Conservation (phyloP, 148 eudicot genomes). For the Cornus kousa region DNA sequence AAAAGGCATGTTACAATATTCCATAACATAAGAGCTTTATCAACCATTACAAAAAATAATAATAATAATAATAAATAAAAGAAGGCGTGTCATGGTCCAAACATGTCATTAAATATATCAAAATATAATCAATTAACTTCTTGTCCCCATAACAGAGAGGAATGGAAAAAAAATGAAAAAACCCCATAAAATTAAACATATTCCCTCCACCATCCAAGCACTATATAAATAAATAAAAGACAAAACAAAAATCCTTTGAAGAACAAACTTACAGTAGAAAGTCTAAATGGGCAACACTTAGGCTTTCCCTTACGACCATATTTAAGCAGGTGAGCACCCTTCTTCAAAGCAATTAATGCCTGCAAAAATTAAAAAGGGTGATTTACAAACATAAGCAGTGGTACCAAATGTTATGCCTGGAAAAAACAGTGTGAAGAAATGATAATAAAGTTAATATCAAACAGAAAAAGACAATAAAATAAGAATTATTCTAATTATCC, state of each 20-base stretch:
- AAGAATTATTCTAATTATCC: background rate
- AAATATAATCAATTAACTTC: background rate
- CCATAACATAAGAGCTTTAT: too few relatives aligned
- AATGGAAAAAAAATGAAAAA: too few relatives aligned
- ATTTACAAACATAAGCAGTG: background rate
- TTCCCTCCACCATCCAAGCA: background rate
- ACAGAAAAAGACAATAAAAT: background rate
- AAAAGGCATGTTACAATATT: too few relatives aligned
- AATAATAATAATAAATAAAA: too few relatives aligned
- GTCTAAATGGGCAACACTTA: constrained; percentile 86
- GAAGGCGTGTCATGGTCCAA: too few relatives aligned
- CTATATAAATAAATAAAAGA: too few relatives aligned
- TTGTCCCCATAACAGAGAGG: background rate
- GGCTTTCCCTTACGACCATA: constrained; percentile 99
- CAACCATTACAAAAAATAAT: too few relatives aligned
- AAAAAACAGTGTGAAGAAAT: background rate
- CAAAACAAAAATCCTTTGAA: background rate
- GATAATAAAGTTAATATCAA: background rate
- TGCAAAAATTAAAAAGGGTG: constrained; percentile 31
- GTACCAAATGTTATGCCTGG: background rate
- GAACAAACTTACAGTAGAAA: constrained; percentile 70
- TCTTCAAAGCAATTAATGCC: constrained; percentile 87
- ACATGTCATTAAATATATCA: too few relatives aligned
- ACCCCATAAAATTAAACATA: background rate
- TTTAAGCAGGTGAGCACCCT: constrained; percentile 89